Evolutionary conservation across 2,329 filamentous ascomycete species (phyloP).

Genomic region (Aureobasidium sp.): DNA sequence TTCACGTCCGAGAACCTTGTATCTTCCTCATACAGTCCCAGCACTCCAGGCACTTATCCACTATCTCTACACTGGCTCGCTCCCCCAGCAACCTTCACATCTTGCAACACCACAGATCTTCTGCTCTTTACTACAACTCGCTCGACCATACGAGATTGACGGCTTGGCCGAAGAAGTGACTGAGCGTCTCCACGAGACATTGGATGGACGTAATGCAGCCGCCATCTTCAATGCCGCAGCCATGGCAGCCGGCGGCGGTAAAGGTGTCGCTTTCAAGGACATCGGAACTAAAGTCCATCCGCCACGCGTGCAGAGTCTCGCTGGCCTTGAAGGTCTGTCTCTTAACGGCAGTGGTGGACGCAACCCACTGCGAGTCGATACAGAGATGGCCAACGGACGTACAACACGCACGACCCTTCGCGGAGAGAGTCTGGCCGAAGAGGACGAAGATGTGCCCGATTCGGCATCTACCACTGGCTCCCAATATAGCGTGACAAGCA

Average conservation of each 20-base stretch:
- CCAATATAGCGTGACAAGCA: constrained; percentile 26
- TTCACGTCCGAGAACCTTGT: constrained; percentile 75
- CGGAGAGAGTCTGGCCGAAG: constrained; percentile 28
- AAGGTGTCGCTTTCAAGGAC: constrained; percentile 62
- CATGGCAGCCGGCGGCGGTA: constrained; percentile 91
- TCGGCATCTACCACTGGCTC: constrained; percentile 31
- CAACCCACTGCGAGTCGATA: constrained; percentile 44
- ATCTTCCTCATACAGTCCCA: constrained; percentile 83
- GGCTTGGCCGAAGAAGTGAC: constrained; percentile 88
- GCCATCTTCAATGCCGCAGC: constrained; percentile 97
- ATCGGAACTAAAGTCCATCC: constrained; percentile 32
- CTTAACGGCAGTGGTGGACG: constrained; percentile 25
- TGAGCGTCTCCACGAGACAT: constrained; percentile 76
- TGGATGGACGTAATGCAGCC: constrained; percentile 90
- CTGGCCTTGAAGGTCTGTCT: constrained; percentile 20
- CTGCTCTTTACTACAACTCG: constrained; percentile 88
- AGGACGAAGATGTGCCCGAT: constrained; percentile 28
- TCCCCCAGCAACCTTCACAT: constrained; percentile 67
- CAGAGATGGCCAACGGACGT: constrained; percentile 38
- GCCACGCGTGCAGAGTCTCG: constrained; percentile 43
- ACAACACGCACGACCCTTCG: constrained; percentile 31
- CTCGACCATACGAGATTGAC: constrained; percentile 86
- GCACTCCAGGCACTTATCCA: constrained; percentile 87
- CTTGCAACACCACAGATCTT: constrained; percentile 92
- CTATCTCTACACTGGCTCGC: constrained; percentile 85